A percentile compares a stretch with the other conserved stretches of the same genome.
These are phyloP conservation scores for Magnolia changhungtana DNA, from an alignment of 164 flowering plant genomes.

Conservation along the genomic window DNA sequence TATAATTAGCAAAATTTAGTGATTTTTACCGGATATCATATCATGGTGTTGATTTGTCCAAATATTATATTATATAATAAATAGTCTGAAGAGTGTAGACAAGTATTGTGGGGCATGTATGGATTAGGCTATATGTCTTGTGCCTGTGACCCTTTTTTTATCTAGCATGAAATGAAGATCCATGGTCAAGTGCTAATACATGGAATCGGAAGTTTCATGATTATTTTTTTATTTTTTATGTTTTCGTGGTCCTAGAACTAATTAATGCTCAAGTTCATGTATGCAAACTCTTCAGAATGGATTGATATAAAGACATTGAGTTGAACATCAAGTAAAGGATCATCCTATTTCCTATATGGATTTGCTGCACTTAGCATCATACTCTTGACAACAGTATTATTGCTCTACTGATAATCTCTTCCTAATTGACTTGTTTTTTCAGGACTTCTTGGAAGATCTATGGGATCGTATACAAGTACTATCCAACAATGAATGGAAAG, in stretches of 20 bases:
- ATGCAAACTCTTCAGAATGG: not conserved
- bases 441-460: constrained; percentile 96
- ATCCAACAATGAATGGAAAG: constrained; percentile 80
- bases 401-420: not conserved
- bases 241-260: not conserved
- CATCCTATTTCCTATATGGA: not conserved
- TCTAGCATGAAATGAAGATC: no score
- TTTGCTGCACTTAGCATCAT: not conserved
- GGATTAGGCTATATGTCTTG: no score
- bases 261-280: not conserved
- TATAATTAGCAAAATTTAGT: no score
- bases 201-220: no score
- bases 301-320: not conserved
- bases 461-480: constrained; percentile 74
- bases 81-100: no score
- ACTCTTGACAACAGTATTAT: not conserved
- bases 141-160: no score
- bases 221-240: no score
- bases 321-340: not conserved
- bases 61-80: no score
- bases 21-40: no score
- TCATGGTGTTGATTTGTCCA: no score
- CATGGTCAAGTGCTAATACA: no score
- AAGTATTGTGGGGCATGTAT: no score
- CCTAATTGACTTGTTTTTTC: constrained; percentile 10